Conservation (phyloP, 345 rosid genomes). For the Lepidium africanum region DNA sequence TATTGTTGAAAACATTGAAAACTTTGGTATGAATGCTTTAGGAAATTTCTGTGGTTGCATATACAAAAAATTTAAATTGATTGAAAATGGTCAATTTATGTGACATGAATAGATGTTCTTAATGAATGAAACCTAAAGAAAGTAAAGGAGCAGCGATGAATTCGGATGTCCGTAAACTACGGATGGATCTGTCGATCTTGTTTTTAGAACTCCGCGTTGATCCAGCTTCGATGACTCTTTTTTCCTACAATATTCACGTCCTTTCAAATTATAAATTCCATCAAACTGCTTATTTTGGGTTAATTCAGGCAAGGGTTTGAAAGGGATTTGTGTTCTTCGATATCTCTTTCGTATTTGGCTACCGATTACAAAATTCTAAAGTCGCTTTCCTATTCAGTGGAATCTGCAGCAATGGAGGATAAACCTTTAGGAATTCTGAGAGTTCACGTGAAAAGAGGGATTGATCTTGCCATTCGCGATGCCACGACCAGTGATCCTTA, state of each 20-base stretch:
- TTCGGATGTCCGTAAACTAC: neutral
- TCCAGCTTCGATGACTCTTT: neutral
- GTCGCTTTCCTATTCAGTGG: neutral
- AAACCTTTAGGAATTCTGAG: slow-evolving; percentile 36
- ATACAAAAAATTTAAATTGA: too few species aligned
- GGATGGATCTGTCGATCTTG: slow-evolving; percentile 2
- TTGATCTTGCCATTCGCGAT: slow-evolving; percentile 42
- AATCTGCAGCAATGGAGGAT: slow-evolving; percentile 33
- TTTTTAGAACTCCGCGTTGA: slow-evolving; percentile 13
- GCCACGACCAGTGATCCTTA: slow-evolving; percentile 48
- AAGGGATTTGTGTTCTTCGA: slow-evolving; percentile 9
- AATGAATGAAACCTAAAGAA: slow-evolving; percentile 10
- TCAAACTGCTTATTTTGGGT: slow-evolving; percentile 6
- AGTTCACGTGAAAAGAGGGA: slow-evolving; percentile 41
- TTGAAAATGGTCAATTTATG: too few species aligned
- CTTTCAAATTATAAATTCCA: slow-evolving; percentile 4
- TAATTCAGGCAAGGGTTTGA: slow-evolving; percentile 7
- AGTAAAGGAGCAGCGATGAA: slow-evolving; percentile 28
- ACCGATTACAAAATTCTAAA: neutral
- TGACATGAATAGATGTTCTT: too few species aligned
- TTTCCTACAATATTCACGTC: neutral
- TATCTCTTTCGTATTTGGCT: slow-evolving; percentile 4
- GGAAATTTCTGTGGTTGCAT: too few species aligned
- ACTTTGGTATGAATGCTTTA: too few species aligned
- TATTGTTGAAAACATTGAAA: too few species aligned